phyloP scores from a whole-genome alignment of 768 basidiomycete genomes.

The Agaricus bisporus region DNA sequence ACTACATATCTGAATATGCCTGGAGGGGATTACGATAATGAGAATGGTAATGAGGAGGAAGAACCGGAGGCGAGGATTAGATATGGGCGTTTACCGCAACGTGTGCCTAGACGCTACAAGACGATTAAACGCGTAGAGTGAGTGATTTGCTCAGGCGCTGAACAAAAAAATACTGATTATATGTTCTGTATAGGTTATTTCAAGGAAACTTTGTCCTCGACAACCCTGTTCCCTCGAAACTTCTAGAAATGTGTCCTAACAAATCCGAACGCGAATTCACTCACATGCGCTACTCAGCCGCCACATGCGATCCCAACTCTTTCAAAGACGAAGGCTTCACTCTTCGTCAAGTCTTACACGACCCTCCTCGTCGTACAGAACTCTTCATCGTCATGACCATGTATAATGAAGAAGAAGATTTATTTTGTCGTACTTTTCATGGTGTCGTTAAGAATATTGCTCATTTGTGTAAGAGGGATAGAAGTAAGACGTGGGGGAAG shows the following conservation, averaged over 20 bases:
- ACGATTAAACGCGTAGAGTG: slow-evolving; percentile 90
- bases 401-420: slow-evolving; percentile 91
- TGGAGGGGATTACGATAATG: slow-evolving; percentile 20
- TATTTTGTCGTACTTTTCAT: slow-evolving; percentile 92
- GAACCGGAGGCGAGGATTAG: slow-evolving; percentile 54
- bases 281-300: slow-evolving; percentile 94
- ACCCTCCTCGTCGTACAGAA: slow-evolving; percentile 86
- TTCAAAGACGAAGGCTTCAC: slow-evolving; percentile 81
- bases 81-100: slow-evolving; percentile 87
- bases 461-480: slow-evolving; percentile 78
- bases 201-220: slow-evolving; percentile 94
- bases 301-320: slow-evolving; percentile 94
- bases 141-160: slow-evolving; percentile 22
- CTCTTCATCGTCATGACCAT: slow-evolving; percentile 97
- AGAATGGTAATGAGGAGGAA: slow-evolving; percentile 31
- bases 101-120: slow-evolving; percentile 86
- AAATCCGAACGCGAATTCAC: slow-evolving; percentile 87
- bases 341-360: slow-evolving; percentile 85
- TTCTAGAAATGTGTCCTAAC: slow-evolving; percentile 75
- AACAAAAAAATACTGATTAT: neutral
- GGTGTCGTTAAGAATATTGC: slow-evolving; percentile 94
- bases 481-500: slow-evolving; percentile 93
- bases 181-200: slow-evolving; percentile 49
- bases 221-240: slow-evolving; percentile 83
- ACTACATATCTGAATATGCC: slow-evolving; percentile 25